These are phyloP conservation scores for Coriolopsis trogii DNA, from an alignment of 1,284 basidiomycete species.

Conservation along the genomic window DNA sequence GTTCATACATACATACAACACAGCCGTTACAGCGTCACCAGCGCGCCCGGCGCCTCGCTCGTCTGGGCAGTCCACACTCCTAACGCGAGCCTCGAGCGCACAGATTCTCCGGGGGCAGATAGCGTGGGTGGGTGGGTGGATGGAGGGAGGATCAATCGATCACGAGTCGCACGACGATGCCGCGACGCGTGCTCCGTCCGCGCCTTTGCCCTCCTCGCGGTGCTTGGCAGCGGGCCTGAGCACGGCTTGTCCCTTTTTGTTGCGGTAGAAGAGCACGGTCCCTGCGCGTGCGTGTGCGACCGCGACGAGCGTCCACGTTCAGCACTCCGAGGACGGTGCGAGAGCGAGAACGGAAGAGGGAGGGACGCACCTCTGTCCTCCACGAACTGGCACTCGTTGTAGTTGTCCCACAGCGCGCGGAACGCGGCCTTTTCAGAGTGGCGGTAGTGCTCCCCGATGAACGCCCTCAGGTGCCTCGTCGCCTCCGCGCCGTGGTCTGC, in stretches of 20 bases:
- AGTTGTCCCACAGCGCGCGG: conserved; percentile 57
- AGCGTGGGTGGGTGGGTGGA: too few species aligned
- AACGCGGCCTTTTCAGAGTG: conserved; percentile 52
- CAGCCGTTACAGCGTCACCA: too few species aligned
- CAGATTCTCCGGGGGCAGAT: too few species aligned
- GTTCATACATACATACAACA: too few species aligned
- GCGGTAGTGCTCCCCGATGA: conserved; percentile 56
- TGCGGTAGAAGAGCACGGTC: conserved; percentile 29
- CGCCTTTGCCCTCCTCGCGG: conserved; percentile 2
- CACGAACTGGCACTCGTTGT: conserved; percentile 69
- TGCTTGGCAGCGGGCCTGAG: conserved; percentile 21
- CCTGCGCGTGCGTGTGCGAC: conserved; percentile 17
- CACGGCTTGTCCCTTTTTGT: conserved; percentile 26
- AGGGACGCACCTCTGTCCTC: conserved; percentile 52
- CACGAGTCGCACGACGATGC: too few species aligned
- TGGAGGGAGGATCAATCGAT: too few species aligned
- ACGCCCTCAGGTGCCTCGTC: conserved; percentile 51
- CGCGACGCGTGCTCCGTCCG: not conserved
- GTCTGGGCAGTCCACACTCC: too few species aligned
- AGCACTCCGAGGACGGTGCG: too few species aligned
- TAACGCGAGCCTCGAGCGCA: too few species aligned
- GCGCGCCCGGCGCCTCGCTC: too few species aligned
- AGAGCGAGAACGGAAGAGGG: not conserved
- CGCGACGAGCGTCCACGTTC: too few species aligned
- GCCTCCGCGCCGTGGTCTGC: conserved; percentile 52